Percentiles rank a stretch among this genome's conserved stretches.
Conservation (phyloP, 2,329 filamentous ascomycete genomes). For the Alternaria ventricosa region DNA sequence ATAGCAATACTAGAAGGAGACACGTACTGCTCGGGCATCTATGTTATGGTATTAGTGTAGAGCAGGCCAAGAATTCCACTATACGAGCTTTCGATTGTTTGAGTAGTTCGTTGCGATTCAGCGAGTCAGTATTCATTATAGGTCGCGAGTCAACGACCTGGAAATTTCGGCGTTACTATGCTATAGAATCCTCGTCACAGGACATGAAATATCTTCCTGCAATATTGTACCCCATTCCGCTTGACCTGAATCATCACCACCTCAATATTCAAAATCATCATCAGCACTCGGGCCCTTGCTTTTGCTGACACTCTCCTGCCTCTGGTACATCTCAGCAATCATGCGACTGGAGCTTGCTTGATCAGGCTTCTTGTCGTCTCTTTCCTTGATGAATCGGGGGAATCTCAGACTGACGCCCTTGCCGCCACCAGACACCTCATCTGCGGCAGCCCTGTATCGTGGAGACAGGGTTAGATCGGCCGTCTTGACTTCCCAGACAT, state of each 20-base stretch:
- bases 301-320: slow-evolving; percentile 89
- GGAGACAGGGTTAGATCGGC: slow-evolving; percentile 93
- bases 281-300: slow-evolving; percentile 86
- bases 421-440: slow-evolving; percentile 73
- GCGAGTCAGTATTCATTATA: neutral
- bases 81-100: neutral
- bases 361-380: slow-evolving; percentile 96
- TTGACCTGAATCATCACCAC: neutral
- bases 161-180: neutral
- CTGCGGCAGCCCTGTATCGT: slow-evolving; percentile 87
- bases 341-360: slow-evolving; percentile 83
- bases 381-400: slow-evolving; percentile 86
- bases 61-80: neutral
- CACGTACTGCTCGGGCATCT: neutral
- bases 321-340: slow-evolving; percentile 95
- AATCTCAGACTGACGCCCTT: slow-evolving; percentile 89
- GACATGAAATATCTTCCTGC: neutral
- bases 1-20: neutral
- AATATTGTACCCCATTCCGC: neutral
- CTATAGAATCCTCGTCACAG: neutral
- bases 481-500: slow-evolving; percentile 98
- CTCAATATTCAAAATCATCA: slow-evolving; percentile 95
- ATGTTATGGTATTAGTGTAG: neutral
- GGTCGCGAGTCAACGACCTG: neutral
- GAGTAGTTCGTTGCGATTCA: neutral